phyloP scores from a whole-genome alignment of 2,329 filamentous ascomycete species.

The Beauveria sp. region DNA sequence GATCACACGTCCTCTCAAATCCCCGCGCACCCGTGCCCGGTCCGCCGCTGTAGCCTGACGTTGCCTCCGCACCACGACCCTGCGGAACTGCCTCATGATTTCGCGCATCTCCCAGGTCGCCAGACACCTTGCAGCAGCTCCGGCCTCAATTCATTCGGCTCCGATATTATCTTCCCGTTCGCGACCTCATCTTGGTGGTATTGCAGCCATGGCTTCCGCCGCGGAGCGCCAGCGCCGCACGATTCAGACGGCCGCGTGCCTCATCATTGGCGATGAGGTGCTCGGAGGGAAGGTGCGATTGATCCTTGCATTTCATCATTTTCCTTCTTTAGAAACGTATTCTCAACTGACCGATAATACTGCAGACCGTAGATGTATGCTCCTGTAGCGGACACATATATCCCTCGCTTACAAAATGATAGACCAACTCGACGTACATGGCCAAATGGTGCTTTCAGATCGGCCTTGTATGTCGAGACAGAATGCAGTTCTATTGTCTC shows the following conservation, averaged over 20 bases:
- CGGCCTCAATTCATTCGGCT: constrained; percentile 24
- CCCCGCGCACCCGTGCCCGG: background rate
- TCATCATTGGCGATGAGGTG: constrained; percentile 97
- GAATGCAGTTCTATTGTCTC: background rate
- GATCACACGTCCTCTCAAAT: background rate
- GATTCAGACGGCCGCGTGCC: constrained; percentile 82
- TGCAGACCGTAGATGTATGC: constrained; percentile 33
- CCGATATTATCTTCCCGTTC: constrained; percentile 2
- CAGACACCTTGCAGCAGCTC: constrained; percentile 50
- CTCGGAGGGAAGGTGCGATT: constrained; percentile 72
- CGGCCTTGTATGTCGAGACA: constrained; percentile 7
- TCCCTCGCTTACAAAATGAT: constrained; percentile 15
- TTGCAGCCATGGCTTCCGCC: constrained; percentile 36
- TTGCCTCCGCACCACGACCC: background rate
- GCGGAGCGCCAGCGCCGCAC: constrained; percentile 52
- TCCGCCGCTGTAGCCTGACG: background rate
- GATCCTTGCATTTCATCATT: background rate
- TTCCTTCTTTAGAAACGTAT: background rate
- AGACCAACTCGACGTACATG: constrained; percentile 59
- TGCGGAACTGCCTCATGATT: constrained; percentile 52
- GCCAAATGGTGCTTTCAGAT: constrained; percentile 46
- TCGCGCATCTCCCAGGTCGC: constrained; percentile 65
- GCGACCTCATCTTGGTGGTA: constrained; percentile 14
- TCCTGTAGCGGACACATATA: constrained; percentile 2
- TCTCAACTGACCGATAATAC: background rate